Evolutionary conservation across 805 yeast genomes (phyloP), one percentile per base, ranked within the genome.

Genomic region (Babjeviella inositovora): DNA sequence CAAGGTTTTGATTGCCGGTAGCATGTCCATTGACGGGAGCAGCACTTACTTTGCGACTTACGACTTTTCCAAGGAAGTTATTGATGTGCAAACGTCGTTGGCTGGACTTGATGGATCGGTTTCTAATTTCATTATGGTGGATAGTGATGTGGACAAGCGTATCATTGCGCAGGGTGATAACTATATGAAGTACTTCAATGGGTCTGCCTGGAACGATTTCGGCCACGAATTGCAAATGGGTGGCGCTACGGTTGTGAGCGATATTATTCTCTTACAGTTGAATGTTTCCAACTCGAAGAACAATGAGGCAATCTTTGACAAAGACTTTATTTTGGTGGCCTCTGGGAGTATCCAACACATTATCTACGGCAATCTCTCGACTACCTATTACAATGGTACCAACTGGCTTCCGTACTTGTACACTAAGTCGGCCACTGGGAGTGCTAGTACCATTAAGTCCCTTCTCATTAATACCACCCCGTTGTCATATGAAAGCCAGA

Each of bases 331-430:
- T 0, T 41, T 81, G 13, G 34, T 72, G 13, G 61, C 73, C 2
- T 48, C 76, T 3, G 93, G 93, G 17, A 32, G 41, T 14, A 50
- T 79, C 21, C 38, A 45, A 4, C 37, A 76, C 18, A 33, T 45
- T 3, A 41, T 41, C 2, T 69, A 61, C 36, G 90, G 85, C 1
- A 38, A 46, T 13, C 68, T 64, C 3, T 63, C 70, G 18, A 55
- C 69, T 14, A 87, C 85, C 0, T 45, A 65, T 14, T 80, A 44
- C 45, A 69, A 80, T 38, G 84, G 92, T 2, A 32, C 50, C 1
- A 23, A 33, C 6, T 82, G 93, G 93, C 37, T 48, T 15, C 93
- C 93, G 8, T 66, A 58, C 28, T 39, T 68, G 3, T 62, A 62
- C 29, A 47, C 76, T 2, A 43, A 58, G 0, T 26, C 35, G 5